phyloP scores from a whole-genome alignment of 805 yeast genomes.

The Myxozyma sirexii region DNA sequence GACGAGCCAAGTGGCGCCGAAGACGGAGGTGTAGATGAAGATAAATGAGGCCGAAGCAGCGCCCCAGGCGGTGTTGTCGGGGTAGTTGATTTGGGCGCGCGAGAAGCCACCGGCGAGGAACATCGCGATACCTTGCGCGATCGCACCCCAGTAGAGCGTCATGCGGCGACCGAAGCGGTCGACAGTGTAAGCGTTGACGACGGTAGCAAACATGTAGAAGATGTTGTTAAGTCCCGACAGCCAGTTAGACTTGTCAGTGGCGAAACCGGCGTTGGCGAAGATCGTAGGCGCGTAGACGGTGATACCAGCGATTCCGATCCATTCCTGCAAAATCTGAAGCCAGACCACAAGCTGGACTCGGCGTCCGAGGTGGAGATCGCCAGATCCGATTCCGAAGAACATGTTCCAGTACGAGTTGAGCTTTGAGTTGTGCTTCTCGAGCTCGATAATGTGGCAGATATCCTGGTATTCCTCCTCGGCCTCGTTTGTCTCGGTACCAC shows the following conservation, averaged over 20 bases:
- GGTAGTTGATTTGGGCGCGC: slow-evolving; percentile 38
- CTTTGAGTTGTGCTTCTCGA: slow-evolving; percentile 28
- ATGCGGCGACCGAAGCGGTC: slow-evolving; percentile 58
- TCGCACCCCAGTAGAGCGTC: slow-evolving; percentile 33
- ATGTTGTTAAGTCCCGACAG: slow-evolving; percentile 52
- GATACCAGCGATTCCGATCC: slow-evolving; percentile 52
- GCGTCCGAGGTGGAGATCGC: slow-evolving; percentile 50
- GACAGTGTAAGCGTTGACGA: slow-evolving; percentile 59
- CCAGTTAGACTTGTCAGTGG: slow-evolving; percentile 47
- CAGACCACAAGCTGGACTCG: slow-evolving; percentile 40
- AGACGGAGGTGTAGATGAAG: slow-evolving; percentile 45
- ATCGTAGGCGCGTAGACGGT: slow-evolving; percentile 49
- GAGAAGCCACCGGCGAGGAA: slow-evolving; percentile 48
- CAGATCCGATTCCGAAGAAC: slow-evolving; percentile 54
- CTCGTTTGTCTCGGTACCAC: slow-evolving; percentile 24
- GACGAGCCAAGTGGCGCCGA: slow-evolving; percentile 41
- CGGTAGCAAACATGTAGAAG: slow-evolving; percentile 46
- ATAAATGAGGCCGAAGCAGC: slow-evolving; percentile 44
- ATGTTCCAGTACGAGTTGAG: slow-evolving; percentile 49
- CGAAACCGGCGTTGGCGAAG: slow-evolving; percentile 43
- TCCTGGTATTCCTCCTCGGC: slow-evolving; percentile 27
- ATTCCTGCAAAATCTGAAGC: slow-evolving; percentile 46
- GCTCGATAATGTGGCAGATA: slow-evolving; percentile 31
- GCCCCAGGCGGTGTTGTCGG: slow-evolving; percentile 41
- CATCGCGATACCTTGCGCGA: slow-evolving; percentile 47